These are phyloP conservation scores for Aspergillus sp. DNA, from an alignment of 2,329 filamentous ascomycete species.

Conservation along the genomic window DNA sequence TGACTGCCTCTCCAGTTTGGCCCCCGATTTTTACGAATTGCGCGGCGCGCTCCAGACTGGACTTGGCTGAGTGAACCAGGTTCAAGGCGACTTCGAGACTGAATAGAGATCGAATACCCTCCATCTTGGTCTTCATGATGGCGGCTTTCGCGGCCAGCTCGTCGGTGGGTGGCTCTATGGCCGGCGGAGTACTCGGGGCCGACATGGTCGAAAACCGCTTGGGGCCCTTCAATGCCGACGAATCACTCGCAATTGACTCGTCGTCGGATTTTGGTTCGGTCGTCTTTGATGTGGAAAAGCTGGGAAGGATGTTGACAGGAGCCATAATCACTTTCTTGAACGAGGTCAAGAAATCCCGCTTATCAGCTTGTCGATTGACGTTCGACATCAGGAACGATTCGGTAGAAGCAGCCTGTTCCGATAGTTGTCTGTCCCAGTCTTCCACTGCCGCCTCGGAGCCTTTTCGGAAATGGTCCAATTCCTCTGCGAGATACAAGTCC, in stretches of 20 bases:
- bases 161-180: slow-evolving; percentile 74
- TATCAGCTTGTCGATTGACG: slow-evolving; percentile 89
- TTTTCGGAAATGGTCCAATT: slow-evolving; percentile 79
- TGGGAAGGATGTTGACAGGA: slow-evolving; percentile 86
- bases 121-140: slow-evolving; percentile 89
- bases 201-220: slow-evolving; percentile 40
- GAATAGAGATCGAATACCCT: slow-evolving; percentile 92
- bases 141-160: slow-evolving; percentile 97
- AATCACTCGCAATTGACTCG: slow-evolving; percentile 18
- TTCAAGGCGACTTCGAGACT: slow-evolving; percentile 93
- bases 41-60: slow-evolving; percentile 79
- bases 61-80: slow-evolving; percentile 84
- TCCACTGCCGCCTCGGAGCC: slow-evolving; percentile 74
- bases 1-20: slow-evolving; percentile 76
- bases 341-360: slow-evolving; percentile 91
- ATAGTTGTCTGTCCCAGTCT: slow-evolving; percentile 87
- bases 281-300: slow-evolving; percentile 63
- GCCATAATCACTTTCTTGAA: slow-evolving; percentile 99
- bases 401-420: slow-evolving; percentile 82
- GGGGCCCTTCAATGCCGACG: slow-evolving; percentile 25
- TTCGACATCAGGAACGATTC: slow-evolving; percentile 97
- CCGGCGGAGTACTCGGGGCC: slow-evolving; percentile 31
- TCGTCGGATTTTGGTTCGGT: slow-evolving; percentile 30
- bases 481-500: slow-evolving; percentile 89
- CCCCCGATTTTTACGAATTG: slow-evolving; percentile 79